Evolutionary conservation across 140 eudicot genomes (phyloP), one percentile per base, ranked within the genome.

Genomic region (Anethum foeniculum): DNA sequence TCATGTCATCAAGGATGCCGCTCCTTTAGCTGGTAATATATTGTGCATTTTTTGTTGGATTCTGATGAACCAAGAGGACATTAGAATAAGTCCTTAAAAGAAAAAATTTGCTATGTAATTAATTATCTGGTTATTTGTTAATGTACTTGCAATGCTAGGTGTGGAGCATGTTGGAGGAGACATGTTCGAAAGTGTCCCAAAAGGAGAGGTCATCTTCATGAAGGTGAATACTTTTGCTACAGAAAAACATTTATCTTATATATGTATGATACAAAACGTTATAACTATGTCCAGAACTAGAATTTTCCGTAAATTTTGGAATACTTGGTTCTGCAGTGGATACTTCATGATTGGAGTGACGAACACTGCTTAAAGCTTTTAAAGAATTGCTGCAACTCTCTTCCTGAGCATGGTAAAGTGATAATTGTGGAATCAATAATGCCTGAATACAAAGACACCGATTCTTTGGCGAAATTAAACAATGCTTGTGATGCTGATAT

Each of bases 111-210:
- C 23, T 36, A 14, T 25, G 41, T 14, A 28, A 15, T 32, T 14
- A 28, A 15, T 32, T 28, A 36, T 71, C 44, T 9, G 13, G 7
- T 23, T 8, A 62, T 62, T 14, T 27, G 11, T 44, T 10, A 62
- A 62, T 16, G 7, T 28, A 54, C 14, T 28, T 46, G 36, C 51
- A 14, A 12, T 75, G 64, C 54, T 67, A 89, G 92, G 92, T 49
- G 86, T 89, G 27, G 80, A 85, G 78, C 88, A 87, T 83, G 87
- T 89, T 0, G 88, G 88, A 6, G 91, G 93, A 34, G 89, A 89
- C 78, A 89, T 89, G 91, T 89, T 87, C 23, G 51, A 56, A 18
- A 85, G 88, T 69, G 80, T 87, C 86, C 91, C 91, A 1, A 79
- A 83, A 79, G 93, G 85, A 54, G 89, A 89, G 52, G 87, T 62